These are phyloP conservation scores for Ogataea ganodermae DNA, from an alignment of 805 yeast genomes.

Conservation along the genomic window DNA sequence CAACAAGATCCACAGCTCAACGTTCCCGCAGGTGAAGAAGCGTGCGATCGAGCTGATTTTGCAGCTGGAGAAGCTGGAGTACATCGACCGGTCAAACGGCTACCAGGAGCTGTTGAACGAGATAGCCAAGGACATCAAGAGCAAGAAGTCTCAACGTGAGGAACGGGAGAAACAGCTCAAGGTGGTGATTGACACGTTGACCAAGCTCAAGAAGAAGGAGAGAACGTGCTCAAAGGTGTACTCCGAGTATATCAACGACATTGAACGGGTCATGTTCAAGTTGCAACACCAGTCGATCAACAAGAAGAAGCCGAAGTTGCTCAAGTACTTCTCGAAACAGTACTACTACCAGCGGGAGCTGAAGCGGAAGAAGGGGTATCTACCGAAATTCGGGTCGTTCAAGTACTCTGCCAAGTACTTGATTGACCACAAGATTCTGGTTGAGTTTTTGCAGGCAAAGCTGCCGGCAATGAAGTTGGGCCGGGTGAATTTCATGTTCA, in stretches of 20 bases:
- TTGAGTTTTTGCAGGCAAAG: slow-evolving; percentile 42
- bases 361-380: slow-evolving; percentile 61
- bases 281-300: slow-evolving; percentile 48
- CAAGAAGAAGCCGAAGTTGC: slow-evolving; percentile 40
- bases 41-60: slow-evolving; percentile 72
- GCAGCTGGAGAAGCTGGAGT: slow-evolving; percentile 70
- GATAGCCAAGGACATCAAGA: slow-evolving; percentile 75
- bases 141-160: slow-evolving; percentile 45
- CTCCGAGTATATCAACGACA: slow-evolving; percentile 47
- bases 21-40: slow-evolving; percentile 77
- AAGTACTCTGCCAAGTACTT: slow-evolving; percentile 75
- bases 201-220: slow-evolving; percentile 47
- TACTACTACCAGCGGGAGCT: slow-evolving; percentile 74
- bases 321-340: slow-evolving; percentile 64
- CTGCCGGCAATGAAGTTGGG: slow-evolving; percentile 50
- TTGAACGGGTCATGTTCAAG: slow-evolving; percentile 45
- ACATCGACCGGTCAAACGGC: slow-evolving; percentile 63
- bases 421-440: slow-evolving; percentile 68
- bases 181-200: slow-evolving; percentile 43
- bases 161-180: slow-evolving; percentile 43
- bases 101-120: slow-evolving; percentile 81
- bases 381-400: slow-evolving; percentile 76
- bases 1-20: slow-evolving; percentile 39
- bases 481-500: slow-evolving; percentile 71
- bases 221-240: slow-evolving; percentile 46